Evolutionary conservation across 31 red algal genomes (phyloP).

Genomic region (Asparagopsis taxiformis): DNA sequence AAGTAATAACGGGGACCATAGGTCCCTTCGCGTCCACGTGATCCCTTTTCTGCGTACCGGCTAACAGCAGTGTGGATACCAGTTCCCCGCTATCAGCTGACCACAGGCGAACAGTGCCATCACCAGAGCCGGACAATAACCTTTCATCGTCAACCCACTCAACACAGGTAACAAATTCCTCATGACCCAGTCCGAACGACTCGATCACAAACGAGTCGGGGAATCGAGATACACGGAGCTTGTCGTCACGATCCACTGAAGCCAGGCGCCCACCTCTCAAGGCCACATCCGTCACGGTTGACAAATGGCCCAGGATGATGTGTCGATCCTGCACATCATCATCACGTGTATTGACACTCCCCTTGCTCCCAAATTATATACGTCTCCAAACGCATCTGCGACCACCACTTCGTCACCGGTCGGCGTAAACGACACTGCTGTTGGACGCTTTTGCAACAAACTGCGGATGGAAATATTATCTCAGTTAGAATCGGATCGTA

Average conservation of each 20-base stretch:
- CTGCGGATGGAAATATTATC: slow-evolving; percentile 1
- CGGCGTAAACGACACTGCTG: slow-evolving; percentile 7
- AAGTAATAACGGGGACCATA: too few relatives aligned
- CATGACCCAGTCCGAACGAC: slow-evolving; percentile 41
- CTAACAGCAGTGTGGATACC: too few relatives aligned
- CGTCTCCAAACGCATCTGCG: slow-evolving; percentile 53
- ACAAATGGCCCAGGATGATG: slow-evolving; percentile 41
- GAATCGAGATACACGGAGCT: slow-evolving; percentile 33
- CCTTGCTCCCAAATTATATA: slow-evolving; percentile 16
- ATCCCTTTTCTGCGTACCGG: too few relatives aligned
- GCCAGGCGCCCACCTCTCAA: slow-evolving; percentile 7
- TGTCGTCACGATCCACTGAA: slow-evolving; percentile 25
- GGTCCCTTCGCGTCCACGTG: too few relatives aligned
- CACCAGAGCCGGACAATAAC: slow-evolving; percentile 33
- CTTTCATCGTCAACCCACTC: not conserved
- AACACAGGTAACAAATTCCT: slow-evolving; percentile 22
- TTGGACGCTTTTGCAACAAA: slow-evolving; percentile 33
- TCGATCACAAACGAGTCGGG: slow-evolving; percentile 36
- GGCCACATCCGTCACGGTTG: slow-evolving; percentile 30
- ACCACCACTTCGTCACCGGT: slow-evolving; percentile 3
- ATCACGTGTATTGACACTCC: slow-evolving; percentile 2
- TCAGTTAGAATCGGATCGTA: not conserved
- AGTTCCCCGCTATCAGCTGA: not conserved
- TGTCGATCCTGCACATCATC: slow-evolving; percentile 6
- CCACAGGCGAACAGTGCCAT: slow-evolving; percentile 44